Base-by-base conservation (phyloP, 352 stramenopile species). In the Blastocystis sp. region DNA sequence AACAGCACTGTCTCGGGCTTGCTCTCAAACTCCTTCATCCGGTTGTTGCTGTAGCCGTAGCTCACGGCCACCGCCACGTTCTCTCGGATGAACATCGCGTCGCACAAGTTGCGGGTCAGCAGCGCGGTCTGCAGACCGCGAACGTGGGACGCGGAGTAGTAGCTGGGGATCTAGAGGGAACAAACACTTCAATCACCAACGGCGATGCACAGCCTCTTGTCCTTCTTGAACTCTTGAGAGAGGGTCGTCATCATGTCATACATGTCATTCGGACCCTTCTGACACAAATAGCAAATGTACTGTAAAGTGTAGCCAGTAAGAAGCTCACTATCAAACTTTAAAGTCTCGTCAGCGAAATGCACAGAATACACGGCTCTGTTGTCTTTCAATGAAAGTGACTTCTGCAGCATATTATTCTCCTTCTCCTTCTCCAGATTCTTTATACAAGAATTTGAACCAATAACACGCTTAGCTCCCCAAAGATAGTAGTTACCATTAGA, bases 91-190 rank as follows among this genome's bases (percentile, higher is more conserved):
- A 68, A 84, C 5, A 69, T 39, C 9, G 55, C 56, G 5, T 84
- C 47, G 39, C 73, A 13, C 9, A 84, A 37, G 4, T n/a, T 37
- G n/a, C 43, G 59, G 23, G 37, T 37, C n/a, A 69, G 20, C 34
- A 84, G 53, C 15, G 73, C 73, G 2, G 62, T 20, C 39, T 84
- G 50, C 20, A 84, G 29, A 53, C 73, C 73, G 15, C 73, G 73
- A 53, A 84, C 43, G 47, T 84, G 18, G 4, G 50, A 47, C 13
- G 34, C 18, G 0, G 73, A 68, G 50, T 47, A 84, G 26, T 84
- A 84, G 15, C 4, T 39, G 29, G 73, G 73, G 23, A 84, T 26
- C 73, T 84, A 84, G 13, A 29, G 34, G 26, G 34, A 6, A 68
- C n/a, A n/a, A 20, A 15, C 4, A 20, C 20, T 26, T 1, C 3